phyloP scores from a whole-genome alignment of 345 rosid species.

The Zanthoxylum bungeanum region DNA sequence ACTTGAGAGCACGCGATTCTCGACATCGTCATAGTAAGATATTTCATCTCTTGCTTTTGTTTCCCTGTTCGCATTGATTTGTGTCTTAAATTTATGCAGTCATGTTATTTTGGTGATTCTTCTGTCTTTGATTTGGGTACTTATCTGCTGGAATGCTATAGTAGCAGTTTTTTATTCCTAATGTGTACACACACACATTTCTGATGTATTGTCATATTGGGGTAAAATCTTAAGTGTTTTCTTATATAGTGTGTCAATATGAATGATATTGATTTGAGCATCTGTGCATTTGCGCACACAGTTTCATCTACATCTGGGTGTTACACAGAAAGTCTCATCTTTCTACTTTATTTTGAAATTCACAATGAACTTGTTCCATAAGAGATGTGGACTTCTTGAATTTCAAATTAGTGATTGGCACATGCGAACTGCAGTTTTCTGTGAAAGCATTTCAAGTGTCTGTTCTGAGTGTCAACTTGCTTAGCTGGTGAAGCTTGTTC shows the following conservation, averaged over 20 bases:
- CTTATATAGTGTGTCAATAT: background rate
- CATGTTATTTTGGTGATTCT: background rate
- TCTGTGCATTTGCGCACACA: background rate
- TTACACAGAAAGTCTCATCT: background rate
- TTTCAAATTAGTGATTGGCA: background rate
- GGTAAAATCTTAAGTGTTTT: background rate
- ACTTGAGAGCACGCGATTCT: conserved; percentile 86
- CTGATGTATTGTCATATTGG: background rate
- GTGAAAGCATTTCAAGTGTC: background rate
- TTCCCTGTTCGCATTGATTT: background rate
- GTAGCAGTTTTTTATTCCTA: background rate
- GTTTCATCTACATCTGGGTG: background rate
- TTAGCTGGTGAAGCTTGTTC: background rate
- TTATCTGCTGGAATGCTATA: no score
- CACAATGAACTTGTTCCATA: background rate
- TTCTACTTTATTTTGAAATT: background rate
- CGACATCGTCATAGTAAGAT: conserved; percentile 89
- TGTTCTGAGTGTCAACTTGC: background rate
- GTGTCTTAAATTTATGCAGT: background rate
- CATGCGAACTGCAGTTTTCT: background rate
- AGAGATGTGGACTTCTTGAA: background rate
- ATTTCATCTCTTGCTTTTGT: conserved; percentile 14
- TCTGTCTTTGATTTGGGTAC: background rate
- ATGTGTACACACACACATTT: background rate
- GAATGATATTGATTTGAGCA: background rate